A percentile compares a stretch with the other conserved stretches of the same genome.
These are phyloP conservation scores for Astrothelium subdiscretum DNA, from an alignment of 495 filamentous ascomycete species.

Conservation along the genomic window DNA sequence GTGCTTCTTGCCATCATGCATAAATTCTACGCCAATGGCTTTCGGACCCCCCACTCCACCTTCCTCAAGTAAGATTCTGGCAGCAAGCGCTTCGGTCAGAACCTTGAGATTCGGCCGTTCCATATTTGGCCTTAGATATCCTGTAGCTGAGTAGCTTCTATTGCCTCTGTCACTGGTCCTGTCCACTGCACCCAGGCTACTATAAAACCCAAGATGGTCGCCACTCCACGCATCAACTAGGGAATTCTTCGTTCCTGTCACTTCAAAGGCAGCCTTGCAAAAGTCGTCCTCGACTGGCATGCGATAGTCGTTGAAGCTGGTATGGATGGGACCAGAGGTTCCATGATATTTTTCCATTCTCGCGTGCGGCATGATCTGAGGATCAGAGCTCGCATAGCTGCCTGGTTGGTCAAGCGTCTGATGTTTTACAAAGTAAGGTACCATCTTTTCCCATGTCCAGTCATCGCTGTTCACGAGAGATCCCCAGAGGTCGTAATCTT, in stretches of 20 bases:
- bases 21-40: slow-evolving; percentile 36
- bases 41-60: slow-evolving; percentile 8
- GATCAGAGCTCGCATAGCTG: neutral
- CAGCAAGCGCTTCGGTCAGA: slow-evolving; percentile 9
- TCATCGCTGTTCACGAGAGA: slow-evolving; percentile 7
- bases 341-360: slow-evolving; percentile 16
- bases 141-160: slow-evolving; percentile 12
- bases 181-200: neutral
- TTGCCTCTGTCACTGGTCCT: slow-evolving; percentile 12
- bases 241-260: slow-evolving; percentile 13
- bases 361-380: slow-evolving; percentile 14
- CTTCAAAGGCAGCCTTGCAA: slow-evolving; percentile 19
- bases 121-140: slow-evolving; percentile 13
- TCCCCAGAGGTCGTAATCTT: slow-evolving; percentile 20
- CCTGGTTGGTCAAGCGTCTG: slow-evolving; percentile 13
- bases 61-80: slow-evolving; percentile 14
- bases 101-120: slow-evolving; percentile 15
- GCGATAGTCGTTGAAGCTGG: slow-evolving; percentile 21
- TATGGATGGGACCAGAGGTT: slow-evolving; percentile 19
- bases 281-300: slow-evolving; percentile 24
- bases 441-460: slow-evolving; percentile 6
- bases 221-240: slow-evolving; percentile 18
- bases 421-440: slow-evolving; percentile 19
- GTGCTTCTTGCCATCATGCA: slow-evolving; percentile 20
- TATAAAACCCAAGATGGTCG: slow-evolving; percentile 15